Conservation (phyloP, 1,284 basidiomycete genomes). For the Trichosporon sp. region DNA sequence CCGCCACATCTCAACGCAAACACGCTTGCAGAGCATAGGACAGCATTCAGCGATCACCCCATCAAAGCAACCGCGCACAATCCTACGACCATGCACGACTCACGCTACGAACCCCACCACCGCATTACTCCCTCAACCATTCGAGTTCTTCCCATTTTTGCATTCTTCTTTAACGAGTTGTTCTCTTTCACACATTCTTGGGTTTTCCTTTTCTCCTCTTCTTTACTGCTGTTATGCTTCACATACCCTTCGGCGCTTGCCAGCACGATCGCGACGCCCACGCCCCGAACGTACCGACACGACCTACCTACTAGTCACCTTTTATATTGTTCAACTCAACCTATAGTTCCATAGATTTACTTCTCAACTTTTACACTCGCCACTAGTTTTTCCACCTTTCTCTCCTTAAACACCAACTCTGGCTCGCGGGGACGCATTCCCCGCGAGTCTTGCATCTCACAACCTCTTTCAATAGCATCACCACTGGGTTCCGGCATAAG, state of each 20-base stretch:
- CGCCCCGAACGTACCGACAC: slow-evolving; percentile 3
- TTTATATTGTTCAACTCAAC: not conserved
- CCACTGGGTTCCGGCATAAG: slow-evolving; percentile 10
- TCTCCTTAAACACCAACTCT: not conserved
- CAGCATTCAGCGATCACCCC: not conserved
- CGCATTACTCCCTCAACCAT: not conserved
- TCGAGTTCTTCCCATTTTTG: not conserved
- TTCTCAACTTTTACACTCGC: not conserved
- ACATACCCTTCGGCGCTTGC: not conserved
- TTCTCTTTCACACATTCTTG: not conserved
- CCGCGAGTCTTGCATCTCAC: not conserved
- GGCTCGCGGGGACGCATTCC: slow-evolving; percentile 4
- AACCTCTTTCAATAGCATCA: not conserved
- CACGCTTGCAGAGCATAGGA: not conserved
- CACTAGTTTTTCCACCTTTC: not conserved
- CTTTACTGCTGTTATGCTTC: too few species aligned
- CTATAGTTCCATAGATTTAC: not conserved
- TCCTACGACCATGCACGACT: slow-evolving; percentile 11
- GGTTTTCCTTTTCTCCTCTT: not conserved
- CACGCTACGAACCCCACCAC: slow-evolving; percentile 4
- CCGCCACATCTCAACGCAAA: not conserved
- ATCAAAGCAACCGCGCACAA: not conserved
- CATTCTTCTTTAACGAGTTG: slow-evolving; percentile 2
- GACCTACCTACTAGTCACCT: not conserved
- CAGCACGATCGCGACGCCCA: slow-evolving; percentile 9